phyloP scores from a whole-genome alignment of 805 yeast species.

The Saccharomycodes ludwigii region DNA sequence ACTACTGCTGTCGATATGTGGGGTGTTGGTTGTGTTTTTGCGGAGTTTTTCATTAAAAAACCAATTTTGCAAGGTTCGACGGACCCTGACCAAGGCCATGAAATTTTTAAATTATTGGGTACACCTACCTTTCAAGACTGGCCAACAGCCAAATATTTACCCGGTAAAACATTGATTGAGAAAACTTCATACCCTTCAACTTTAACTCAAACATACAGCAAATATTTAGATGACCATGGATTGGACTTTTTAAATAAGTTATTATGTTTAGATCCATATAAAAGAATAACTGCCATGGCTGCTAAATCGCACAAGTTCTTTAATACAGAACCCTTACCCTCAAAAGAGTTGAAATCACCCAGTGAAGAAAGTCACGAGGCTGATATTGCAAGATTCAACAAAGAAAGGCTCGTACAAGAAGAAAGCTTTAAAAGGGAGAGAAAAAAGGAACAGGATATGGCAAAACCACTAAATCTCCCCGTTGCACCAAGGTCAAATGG shows the following conservation, averaged over 20 bases:
- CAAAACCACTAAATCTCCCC: no score
- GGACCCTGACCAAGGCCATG: constrained; percentile 78
- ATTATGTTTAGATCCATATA: constrained; percentile 56
- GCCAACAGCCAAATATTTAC: constrained; percentile 50
- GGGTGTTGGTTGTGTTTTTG: constrained; percentile 96
- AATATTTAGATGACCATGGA: constrained; percentile 29
- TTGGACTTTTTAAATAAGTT: constrained; percentile 47
- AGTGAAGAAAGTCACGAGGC: constrained; percentile 86
- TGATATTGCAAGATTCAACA: constrained; percentile 52
- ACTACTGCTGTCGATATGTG: constrained; percentile 95
- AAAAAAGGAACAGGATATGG: no score
- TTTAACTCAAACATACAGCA: constrained; percentile 36
- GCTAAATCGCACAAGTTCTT: constrained; percentile 68
- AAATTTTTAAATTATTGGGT: constrained; percentile 73
- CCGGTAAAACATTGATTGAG: constrained; percentile 32
- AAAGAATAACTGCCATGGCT: constrained; percentile 65
- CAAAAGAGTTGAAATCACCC: constrained; percentile 40
- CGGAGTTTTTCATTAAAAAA: constrained; percentile 67
- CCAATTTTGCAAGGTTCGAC: constrained; percentile 81
- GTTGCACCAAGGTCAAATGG: no score
- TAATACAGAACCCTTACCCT: constrained; percentile 53
- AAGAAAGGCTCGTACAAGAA: no score
- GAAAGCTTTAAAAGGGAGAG: no score
- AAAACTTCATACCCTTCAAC: constrained; percentile 28
- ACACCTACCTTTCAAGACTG: constrained; percentile 51